Evolutionary conservation across 1,139 yeast species (phyloP).

Genomic region (Zhuliangozyma blackwelliae): DNA sequence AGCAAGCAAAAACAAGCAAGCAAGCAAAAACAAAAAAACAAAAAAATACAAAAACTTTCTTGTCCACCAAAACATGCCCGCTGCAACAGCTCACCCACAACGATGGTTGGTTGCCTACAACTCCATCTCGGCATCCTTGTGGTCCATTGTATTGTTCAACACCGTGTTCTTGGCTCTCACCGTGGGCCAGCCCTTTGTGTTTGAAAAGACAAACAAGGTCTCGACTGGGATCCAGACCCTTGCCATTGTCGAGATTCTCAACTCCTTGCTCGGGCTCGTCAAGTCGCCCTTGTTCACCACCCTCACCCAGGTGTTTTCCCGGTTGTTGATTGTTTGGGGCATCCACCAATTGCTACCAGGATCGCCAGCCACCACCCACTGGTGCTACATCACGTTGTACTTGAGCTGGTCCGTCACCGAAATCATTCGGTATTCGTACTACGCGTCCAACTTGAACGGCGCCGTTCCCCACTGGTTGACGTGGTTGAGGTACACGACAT

Average conservation of each 20-base stretch:
- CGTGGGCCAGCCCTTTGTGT: slow-evolving; percentile 57
- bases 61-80: not conserved
- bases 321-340: slow-evolving; percentile 81
- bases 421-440: slow-evolving; percentile 80
- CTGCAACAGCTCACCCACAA: slow-evolving; percentile 23
- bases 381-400: slow-evolving; percentile 63
- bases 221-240: slow-evolving; percentile 73
- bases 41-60: not conserved
- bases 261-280: slow-evolving; percentile 74
- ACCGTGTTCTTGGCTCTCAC: slow-evolving; percentile 30
- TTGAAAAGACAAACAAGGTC: slow-evolving; percentile 53
- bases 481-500: slow-evolving; percentile 78
- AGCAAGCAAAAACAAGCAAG: not conserved
- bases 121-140: slow-evolving; percentile 41
- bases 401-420: slow-evolving; percentile 92
- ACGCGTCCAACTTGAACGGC: slow-evolving; percentile 60
- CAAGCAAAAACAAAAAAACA: not conserved
- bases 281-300: slow-evolving; percentile 84
- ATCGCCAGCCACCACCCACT: slow-evolving; percentile 56
- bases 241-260: slow-evolving; percentile 78
- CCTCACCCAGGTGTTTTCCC: slow-evolving; percentile 77
- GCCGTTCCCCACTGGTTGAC: slow-evolving; percentile 63
- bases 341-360: slow-evolving; percentile 70
- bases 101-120: slow-evolving; percentile 43
- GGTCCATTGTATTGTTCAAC: slow-evolving; percentile 43